Conservation (phyloP, 352 stramenopile species). For the Phytopythium cucurbitacearum region DNA sequence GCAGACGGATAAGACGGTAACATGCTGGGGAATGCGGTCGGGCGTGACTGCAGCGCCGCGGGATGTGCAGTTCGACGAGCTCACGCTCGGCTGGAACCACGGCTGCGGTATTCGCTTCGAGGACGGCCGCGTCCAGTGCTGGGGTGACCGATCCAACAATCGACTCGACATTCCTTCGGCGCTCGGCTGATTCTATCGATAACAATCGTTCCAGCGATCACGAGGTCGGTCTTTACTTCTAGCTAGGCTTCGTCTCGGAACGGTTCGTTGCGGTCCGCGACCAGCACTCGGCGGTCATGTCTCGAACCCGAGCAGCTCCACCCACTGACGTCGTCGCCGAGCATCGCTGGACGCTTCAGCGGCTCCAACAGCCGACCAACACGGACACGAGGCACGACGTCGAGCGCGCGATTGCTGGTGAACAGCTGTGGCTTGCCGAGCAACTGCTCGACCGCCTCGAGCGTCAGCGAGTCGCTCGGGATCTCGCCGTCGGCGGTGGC, state of each 20-base stretch:
- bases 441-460: slow-evolving; percentile 20
- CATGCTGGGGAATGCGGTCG: slow-evolving; percentile 70
- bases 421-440: slow-evolving; percentile 10
- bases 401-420: slow-evolving; percentile 6
- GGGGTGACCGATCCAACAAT: slow-evolving; percentile 44
- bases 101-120: slow-evolving; percentile 65
- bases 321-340: slow-evolving; percentile 11
- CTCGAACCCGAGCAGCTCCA: neutral
- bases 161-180: slow-evolving; percentile 40
- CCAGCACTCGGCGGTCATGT: slow-evolving; percentile 27
- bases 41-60: slow-evolving; percentile 50
- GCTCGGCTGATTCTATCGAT: slow-evolving; percentile 1
- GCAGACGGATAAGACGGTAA: slow-evolving; percentile 46
- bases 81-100: slow-evolving; percentile 71
- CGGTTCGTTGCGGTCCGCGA: slow-evolving; percentile 31
- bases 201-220: neutral
- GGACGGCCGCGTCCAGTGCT: slow-evolving; percentile 59
- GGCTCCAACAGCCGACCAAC: slow-evolving; percentile 41
- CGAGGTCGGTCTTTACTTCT: too few species aligned
- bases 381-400: slow-evolving; percentile 38
- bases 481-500: slow-evolving; percentile 11
- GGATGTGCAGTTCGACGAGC: slow-evolving; percentile 56
- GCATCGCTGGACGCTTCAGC: slow-evolving; percentile 43
- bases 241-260: slow-evolving; percentile 26
- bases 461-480: slow-evolving; percentile 3